These are phyloP conservation scores for Conticribra guillardii DNA, from an alignment of 108 stramenopile genomes.

Conservation along the genomic window DNA sequence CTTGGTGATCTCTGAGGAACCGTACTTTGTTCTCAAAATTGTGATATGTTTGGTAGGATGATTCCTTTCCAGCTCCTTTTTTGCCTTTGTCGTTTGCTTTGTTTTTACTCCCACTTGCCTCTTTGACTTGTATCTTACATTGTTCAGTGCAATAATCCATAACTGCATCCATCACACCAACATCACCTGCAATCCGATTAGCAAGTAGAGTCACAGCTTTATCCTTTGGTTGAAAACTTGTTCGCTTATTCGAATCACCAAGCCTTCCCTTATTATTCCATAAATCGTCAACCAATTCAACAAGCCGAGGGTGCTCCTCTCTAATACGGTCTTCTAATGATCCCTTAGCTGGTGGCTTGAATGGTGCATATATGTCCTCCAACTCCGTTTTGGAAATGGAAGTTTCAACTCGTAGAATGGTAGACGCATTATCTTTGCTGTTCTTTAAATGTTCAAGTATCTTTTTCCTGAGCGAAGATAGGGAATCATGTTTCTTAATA, in stretches of 20 bases:
- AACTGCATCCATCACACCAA: constrained; percentile 41
- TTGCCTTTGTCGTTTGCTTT: constrained; percentile 17
- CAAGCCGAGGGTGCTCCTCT: constrained; percentile 56
- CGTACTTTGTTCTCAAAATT: constrained; percentile 42
- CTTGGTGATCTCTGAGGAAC: constrained; percentile 54
- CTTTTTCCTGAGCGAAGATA: constrained; percentile 48
- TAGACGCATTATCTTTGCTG: background rate
- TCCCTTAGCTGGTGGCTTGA: constrained; percentile 66
- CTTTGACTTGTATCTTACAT: constrained; percentile 47
- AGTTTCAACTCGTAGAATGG: constrained; percentile 36
- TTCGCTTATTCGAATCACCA: background rate
- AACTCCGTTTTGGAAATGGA: constrained; percentile 57
- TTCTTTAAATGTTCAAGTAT: constrained; percentile 36
- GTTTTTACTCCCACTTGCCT: constrained; percentile 13
- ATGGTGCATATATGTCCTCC: constrained; percentile 68
- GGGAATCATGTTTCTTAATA: constrained; percentile 34
- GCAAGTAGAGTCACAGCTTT: constrained; percentile 48
- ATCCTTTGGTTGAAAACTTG: constrained; percentile 39
- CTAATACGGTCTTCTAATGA: constrained; percentile 58
- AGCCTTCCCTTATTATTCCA: constrained; percentile 35
- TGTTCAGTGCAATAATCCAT: constrained; percentile 32
- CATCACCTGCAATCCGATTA: constrained; percentile 60
- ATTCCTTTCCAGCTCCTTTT: background rate
- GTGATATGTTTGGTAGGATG: constrained; percentile 50
- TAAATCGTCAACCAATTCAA: constrained; percentile 41